Conservation (phyloP, 257 asterid genomes). For the Capsicum baccatum region DNA sequence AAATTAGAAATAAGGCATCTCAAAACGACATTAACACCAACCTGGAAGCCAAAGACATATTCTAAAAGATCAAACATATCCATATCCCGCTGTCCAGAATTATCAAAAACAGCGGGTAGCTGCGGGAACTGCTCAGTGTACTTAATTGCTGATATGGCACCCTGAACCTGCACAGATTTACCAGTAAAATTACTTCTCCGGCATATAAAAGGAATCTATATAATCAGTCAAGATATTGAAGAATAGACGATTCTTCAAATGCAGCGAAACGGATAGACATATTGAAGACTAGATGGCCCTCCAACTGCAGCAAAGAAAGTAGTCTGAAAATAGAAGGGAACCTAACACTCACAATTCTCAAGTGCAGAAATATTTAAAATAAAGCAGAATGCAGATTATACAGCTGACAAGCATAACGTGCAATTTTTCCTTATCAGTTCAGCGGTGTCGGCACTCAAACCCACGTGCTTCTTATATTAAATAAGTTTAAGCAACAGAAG, state of each 20-base stretch:
- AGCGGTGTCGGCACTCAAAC: conserved; percentile 13
- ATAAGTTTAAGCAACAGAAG: background rate
- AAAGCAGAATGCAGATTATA: background rate
- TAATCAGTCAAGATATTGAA: background rate
- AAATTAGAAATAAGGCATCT: background rate
- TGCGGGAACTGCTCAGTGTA: conserved; percentile 81
- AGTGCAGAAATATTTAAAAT: background rate
- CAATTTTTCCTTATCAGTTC: background rate
- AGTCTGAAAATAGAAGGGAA: conserved; percentile 14
- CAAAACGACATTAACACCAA: conserved; percentile 34
- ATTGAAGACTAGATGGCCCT: conserved; percentile 8
- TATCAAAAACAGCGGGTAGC: conserved; percentile 73
- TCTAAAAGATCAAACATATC: conserved; percentile 98
- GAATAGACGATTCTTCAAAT: background rate
- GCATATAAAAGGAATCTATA: background rate
- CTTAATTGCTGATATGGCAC: conserved; percentile 78
- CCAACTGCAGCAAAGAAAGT: conserved; percentile 13
- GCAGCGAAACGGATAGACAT: background rate
- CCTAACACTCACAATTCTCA: background rate
- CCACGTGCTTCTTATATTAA: background rate
- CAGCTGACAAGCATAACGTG: background rate
- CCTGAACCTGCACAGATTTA: conserved; percentile 67
- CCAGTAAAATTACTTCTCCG: conserved; percentile 10
- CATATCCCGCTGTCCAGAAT: conserved; percentile 66
- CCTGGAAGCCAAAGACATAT: conserved; percentile 95